These are phyloP conservation scores for Ogataea ganodermae DNA, from an alignment of 805 yeast genomes.

Conservation along the genomic window DNA sequence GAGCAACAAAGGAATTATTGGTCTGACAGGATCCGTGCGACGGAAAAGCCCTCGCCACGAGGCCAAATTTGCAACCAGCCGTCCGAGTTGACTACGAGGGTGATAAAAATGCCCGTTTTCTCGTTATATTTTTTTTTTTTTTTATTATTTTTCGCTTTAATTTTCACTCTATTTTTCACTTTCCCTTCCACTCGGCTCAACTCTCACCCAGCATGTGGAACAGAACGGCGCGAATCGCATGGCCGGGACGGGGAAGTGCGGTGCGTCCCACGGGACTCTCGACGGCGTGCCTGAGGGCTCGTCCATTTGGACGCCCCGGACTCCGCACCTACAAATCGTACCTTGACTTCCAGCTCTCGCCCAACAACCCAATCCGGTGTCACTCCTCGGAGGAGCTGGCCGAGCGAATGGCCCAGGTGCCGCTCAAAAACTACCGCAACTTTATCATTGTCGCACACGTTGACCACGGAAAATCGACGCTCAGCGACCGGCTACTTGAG, in stretches of 20 bases:
- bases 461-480: slow-evolving; percentile 81
- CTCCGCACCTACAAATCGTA: slow-evolving; percentile 10
- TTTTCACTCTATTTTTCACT: neutral
- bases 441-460: slow-evolving; percentile 97
- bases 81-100: too few relatives aligned
- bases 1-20: neutral
- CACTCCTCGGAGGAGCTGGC: slow-evolving; percentile 24
- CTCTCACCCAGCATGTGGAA: neutral
- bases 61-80: too few relatives aligned
- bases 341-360: slow-evolving; percentile 29
- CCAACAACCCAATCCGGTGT: slow-evolving; percentile 31
- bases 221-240: neutral
- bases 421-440: slow-evolving; percentile 79
- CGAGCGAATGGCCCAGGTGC: slow-evolving; percentile 69
- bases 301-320: neutral
- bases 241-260: too few relatives aligned
- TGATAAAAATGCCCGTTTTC: too few relatives aligned
- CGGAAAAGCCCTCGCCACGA: too few relatives aligned
- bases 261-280: too few relatives aligned
- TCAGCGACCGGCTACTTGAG: slow-evolving; percentile 85
- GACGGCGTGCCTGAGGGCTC: neutral
- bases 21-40: too few relatives aligned
- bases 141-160: neutral
- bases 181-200: too few relatives aligned
- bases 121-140: neutral